Conservation (phyloP, 2,329 filamentous ascomycete genomes). For the Colletotrichum gigasporum region DNA sequence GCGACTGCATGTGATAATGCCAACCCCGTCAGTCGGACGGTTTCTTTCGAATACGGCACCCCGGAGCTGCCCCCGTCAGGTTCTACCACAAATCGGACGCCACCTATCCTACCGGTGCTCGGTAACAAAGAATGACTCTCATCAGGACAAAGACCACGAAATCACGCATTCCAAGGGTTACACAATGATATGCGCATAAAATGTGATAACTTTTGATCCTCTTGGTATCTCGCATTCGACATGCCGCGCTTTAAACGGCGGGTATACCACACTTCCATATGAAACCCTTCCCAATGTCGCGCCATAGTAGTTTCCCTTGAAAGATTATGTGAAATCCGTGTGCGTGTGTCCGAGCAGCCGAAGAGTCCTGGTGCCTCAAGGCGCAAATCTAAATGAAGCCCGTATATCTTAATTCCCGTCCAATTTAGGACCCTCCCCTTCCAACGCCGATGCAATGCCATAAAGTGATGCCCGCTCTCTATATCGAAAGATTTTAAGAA, state of each 20-base stretch:
- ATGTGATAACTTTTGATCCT: neutral
- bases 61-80: too few species aligned
- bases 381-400: slow-evolving; percentile 16
- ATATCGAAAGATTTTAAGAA: neutral
- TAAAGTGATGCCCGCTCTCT: neutral
- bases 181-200: neutral
- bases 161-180: neutral
- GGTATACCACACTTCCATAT: slow-evolving; percentile 20
- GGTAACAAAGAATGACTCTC: neutral
- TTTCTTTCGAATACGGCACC: too few species aligned
- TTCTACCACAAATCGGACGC: too few species aligned
- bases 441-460: slow-evolving; percentile 22
- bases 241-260: slow-evolving; percentile 18
- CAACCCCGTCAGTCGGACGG: too few species aligned
- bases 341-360: slow-evolving; percentile 15
- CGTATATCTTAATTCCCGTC: neutral
- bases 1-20: neutral
- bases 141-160: neutral
- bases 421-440: neutral
- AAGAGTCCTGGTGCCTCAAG: slow-evolving; percentile 27
- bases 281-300: neutral
- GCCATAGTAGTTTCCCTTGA: neutral
- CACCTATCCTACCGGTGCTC: neutral
- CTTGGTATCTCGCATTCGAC: slow-evolving; percentile 3
- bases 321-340: neutral